A percentile compares a stretch with the other conserved stretches of the same genome.
These are phyloP conservation scores for Fragilaria crotonensis DNA, from an alignment of 108 stramenopile genomes.

Conservation along the genomic window DNA sequence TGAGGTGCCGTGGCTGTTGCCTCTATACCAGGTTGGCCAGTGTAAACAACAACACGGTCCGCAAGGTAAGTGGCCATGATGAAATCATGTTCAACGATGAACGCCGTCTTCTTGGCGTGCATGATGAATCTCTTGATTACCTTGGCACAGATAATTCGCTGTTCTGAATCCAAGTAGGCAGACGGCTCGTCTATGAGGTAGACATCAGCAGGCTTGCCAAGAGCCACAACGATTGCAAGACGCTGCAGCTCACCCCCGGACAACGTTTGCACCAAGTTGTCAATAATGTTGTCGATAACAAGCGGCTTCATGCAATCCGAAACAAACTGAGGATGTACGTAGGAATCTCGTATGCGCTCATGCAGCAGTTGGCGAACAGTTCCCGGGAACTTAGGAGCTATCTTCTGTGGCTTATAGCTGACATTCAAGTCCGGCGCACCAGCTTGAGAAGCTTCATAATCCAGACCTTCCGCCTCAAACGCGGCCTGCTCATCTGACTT, in stretches of 20 bases:
- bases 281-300: conserved; percentile 88
- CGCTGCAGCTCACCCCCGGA: conserved; percentile 99
- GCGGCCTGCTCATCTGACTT: conserved; percentile 88
- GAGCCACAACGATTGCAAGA: conserved; percentile 90
- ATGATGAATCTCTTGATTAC: conserved; percentile 99
- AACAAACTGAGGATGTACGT: conserved; percentile 95
- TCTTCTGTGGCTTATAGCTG: conserved; percentile 99
- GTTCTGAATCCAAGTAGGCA: conserved; percentile 98
- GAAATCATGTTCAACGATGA: conserved; percentile 99
- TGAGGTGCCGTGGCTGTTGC: conserved; percentile 94
- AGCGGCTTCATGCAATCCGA: conserved; percentile 98
- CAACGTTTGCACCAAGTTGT: conserved; percentile 95
- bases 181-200: conserved; percentile 99
- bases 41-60: conserved; percentile 96
- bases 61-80: conserved; percentile 99
- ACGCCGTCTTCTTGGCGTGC: conserved; percentile 98
- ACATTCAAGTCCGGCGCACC: conserved; percentile 94
- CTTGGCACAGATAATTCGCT: conserved; percentile 97
- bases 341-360: conserved; percentile 92
- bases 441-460: conserved; percentile 75
- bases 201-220: conserved; percentile 96
- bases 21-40: conserved; percentile 92
- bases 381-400: conserved; percentile 94
- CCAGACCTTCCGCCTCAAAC: conserved; percentile 68
- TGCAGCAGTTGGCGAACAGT: conserved; percentile 94